Conservation (phyloP, 2,329 filamentous ascomycete genomes). For the Claviceps purpurea region DNA sequence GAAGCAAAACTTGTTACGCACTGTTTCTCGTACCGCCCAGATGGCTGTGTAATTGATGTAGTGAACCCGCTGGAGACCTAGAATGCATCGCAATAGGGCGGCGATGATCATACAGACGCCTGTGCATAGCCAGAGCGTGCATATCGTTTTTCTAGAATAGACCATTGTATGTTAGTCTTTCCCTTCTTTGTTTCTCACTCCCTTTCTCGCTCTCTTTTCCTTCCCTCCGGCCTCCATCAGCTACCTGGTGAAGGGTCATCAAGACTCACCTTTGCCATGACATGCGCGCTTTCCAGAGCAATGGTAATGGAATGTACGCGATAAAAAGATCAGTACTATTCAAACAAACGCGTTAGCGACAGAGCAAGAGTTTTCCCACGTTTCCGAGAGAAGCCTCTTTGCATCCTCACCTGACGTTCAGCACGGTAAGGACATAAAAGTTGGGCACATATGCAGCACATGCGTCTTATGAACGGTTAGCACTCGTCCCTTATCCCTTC, state of each 20-base stretch:
- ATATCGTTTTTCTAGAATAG: conserved; percentile 18
- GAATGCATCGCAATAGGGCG: conserved; percentile 26
- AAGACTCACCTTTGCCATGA: conserved; percentile 5
- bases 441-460: background rate
- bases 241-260: too few relatives aligned
- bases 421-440: background rate
- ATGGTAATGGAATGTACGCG: conserved; percentile 25
- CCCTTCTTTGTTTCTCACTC: background rate
- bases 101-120: conserved; percentile 27
- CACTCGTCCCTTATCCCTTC: background rate
- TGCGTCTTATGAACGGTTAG: background rate
- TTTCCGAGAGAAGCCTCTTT: background rate
- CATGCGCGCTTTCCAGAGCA: conserved; percentile 26
- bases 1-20: conserved; percentile 8
- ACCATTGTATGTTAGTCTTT: background rate
- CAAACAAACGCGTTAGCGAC: background rate
- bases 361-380: too few relatives aligned
- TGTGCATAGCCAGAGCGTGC: conserved; percentile 26
- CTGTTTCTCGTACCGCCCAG: conserved; percentile 21
- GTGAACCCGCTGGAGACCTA: conserved; percentile 22
- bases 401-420: background rate
- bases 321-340: conserved; percentile 25
- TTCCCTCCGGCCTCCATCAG: background rate
- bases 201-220: background rate
- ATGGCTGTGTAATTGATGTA: conserved; percentile 23